Base-by-base conservation (phyloP, 2,329 filamentous ascomycete species). In the Chlorencoelia australis region DNA sequence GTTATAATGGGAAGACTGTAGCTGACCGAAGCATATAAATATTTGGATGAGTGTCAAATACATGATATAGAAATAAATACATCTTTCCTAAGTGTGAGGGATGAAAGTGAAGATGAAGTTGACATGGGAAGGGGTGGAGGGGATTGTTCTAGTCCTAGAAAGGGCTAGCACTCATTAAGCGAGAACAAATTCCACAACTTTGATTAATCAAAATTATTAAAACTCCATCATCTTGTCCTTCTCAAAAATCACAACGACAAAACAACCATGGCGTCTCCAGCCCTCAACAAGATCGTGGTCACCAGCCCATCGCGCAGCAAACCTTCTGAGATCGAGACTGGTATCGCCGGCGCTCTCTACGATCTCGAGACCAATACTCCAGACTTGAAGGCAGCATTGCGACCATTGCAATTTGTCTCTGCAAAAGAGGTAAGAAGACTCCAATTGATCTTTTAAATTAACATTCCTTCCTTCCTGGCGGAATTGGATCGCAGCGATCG, bases 351-450 rank as follows among this genome's bases (percentile, higher is more conserved):
- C 70, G 91, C 91, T 71, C 85, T 98, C 54, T 93, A 82, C 75
- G 91, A 98, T 64, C 85, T 98, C 70, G 91, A 98, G 86, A 88
- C 80, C 74, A 95, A 95, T 81, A 94, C 91, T 63, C 75, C 87
- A 66, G 91, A 98, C 71, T 84, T 98, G 71, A 94, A 89, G 83
- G 78, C 77, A 62, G 82, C 87, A 58, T 82, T 98, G 64, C 82
- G 91, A 64, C 91, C 91, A 68, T 81, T 98, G 70, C 91, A 98
- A 79, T 88, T 98, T 70, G 85, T 93, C 67, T 94, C 85, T 71
- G 91, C 91, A 66, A 86, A 88, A 69, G 91, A 98, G 89, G 91
- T 98, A 82, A 87, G 87, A 79, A 53, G n/a, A n/a, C n/a, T n/a
- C n/a, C n/a, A n/a, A n/a, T n/a, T n/a, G n/a, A 16, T 18, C 15